Percentiles rank a stretch among this genome's conserved stretches.
Conservation (phyloP, 2,329 filamentous ascomycete species). For the Epichloe amarillans region DNA sequence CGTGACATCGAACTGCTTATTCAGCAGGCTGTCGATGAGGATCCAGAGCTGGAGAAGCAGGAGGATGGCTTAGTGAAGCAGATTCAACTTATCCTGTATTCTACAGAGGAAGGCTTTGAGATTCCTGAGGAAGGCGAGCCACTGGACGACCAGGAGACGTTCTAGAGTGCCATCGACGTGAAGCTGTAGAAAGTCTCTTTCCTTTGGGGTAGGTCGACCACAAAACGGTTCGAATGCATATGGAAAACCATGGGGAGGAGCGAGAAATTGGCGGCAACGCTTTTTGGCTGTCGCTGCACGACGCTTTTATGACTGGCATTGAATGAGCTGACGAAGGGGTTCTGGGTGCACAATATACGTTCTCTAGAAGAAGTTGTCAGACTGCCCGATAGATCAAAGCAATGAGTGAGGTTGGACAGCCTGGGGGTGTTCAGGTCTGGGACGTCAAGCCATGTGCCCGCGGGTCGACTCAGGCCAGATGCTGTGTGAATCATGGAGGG, state of each 20-base stretch:
- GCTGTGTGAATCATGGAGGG: no score
- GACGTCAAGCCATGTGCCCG: no score
- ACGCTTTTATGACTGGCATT: slow-evolving; percentile 5
- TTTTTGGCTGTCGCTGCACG: not conserved
- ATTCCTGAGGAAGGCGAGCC: slow-evolving; percentile 69
- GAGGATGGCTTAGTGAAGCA: slow-evolving; percentile 86
- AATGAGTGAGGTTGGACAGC: not conserved
- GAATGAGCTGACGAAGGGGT: not conserved
- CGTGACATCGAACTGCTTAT: slow-evolving; percentile 91
- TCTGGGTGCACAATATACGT: slow-evolving; percentile 1
- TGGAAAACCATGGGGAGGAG: not conserved
- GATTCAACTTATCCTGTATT: slow-evolving; percentile 94
- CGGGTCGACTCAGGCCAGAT: no score
- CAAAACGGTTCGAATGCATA: not conserved
- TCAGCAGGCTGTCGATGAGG: slow-evolving; percentile 83
- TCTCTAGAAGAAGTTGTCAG: not conserved
- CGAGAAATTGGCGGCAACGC: not conserved
- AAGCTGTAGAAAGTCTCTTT: not conserved
- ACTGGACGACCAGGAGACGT: slow-evolving; percentile 68
- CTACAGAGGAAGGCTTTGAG: slow-evolving; percentile 86
- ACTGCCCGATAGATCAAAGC: slow-evolving; percentile 1
- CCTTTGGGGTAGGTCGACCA: not conserved
- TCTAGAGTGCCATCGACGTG: slow-evolving; percentile 28
- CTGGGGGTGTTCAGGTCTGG: no score
- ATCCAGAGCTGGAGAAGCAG: slow-evolving; percentile 87